Percentiles rank a stretch among this genome's conserved stretches.
Conservation (phyloP, 2,329 filamentous ascomycete species). For the Diaporthe citrichinensis region DNA sequence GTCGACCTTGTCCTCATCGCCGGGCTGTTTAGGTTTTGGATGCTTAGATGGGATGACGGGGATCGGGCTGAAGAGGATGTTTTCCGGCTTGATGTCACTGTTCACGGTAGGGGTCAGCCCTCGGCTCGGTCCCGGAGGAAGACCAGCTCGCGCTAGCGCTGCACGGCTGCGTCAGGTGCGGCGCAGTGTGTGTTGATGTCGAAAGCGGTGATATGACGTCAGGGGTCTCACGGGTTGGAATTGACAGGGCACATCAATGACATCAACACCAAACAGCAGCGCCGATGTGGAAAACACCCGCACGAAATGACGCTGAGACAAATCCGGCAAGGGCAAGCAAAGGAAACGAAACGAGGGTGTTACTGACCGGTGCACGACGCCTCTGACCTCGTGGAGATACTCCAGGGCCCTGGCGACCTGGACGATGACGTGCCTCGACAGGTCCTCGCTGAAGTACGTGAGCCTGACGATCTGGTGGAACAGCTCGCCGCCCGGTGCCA, state of each 20-base stretch:
- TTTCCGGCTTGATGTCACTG: constrained; percentile 98
- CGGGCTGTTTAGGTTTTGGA: constrained; percentile 84
- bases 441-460: constrained; percentile 97
- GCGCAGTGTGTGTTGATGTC: neutral
- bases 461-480: constrained; percentile 99
- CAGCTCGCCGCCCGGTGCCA: constrained; percentile 94
- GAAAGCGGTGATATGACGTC: constrained; percentile 49
- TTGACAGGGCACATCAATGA: constrained; percentile 37
- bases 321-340: neutral
- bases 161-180: neutral
- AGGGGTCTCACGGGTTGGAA: constrained; percentile 39
- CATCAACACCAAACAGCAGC: constrained; percentile 16
- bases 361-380: constrained; percentile 94
- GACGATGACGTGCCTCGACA: constrained; percentile 93
- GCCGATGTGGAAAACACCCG: neutral
- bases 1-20: constrained; percentile 97
- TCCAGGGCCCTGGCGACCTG: constrained; percentile 96
- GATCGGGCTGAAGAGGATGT: constrained; percentile 91
- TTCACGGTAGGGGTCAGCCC: neutral
- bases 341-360: neutral
- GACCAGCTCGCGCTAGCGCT: constrained; percentile 2
- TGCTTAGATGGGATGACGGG: constrained; percentile 84
- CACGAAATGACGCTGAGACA: constrained; percentile 7
- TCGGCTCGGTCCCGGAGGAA: neutral
- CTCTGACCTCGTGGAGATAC: constrained; percentile 94